Evolutionary conservation across 75 land plant genomes (phyloP), one percentile per base, ranked within the genome.

Genomic region (Sequoia sempervirens): DNA sequence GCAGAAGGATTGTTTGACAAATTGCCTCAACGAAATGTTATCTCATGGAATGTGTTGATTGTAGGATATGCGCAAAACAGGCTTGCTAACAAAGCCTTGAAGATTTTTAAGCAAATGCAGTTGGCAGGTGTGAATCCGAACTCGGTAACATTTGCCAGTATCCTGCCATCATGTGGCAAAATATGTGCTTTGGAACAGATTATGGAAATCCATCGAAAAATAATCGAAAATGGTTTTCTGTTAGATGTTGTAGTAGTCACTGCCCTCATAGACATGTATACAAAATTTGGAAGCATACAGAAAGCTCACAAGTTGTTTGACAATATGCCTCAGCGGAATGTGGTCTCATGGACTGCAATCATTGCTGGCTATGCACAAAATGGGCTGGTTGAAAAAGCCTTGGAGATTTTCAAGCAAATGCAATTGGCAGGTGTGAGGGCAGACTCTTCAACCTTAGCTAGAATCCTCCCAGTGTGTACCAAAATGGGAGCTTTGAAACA

Each of bases 1-100:
- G 91, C 87, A 7, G 52, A 83, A 9, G 80, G 53, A 4, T 80
- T 92, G 30, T 92, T 94, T 87, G 83, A 87, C 23, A 50, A 45
- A 36, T 81, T 89, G 84, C 83, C 87, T 26, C 64, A 69, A 5
- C 85, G 75, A 73, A 88, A 87, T 80, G 56, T 78, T 0, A 84
- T 89, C 7, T 64, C 89, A 3, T 93, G 92, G 81, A 92, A 89
- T 81, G 80, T 89, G 18, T n/a, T 88, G 5, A 90, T 93, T 52
- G 82, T 37, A 15, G 88, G 91, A 58, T 84, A 92, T 80, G 91
- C 88, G 30, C 88, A 81, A 70, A 70, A 70, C 15, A 32, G 73
- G 36, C 11, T 70, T 13, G 34, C 32, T 70, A 23, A 30, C 13
- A 13, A 70, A 70, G 73, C 36, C 32, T 70, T 70, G 15, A 2